A percentile compares a stretch with the other conserved stretches of the same genome.
Evolutionary conservation across 2,329 filamentous ascomycete genomes (phyloP).

Genomic region (Fusarium sp.): DNA sequence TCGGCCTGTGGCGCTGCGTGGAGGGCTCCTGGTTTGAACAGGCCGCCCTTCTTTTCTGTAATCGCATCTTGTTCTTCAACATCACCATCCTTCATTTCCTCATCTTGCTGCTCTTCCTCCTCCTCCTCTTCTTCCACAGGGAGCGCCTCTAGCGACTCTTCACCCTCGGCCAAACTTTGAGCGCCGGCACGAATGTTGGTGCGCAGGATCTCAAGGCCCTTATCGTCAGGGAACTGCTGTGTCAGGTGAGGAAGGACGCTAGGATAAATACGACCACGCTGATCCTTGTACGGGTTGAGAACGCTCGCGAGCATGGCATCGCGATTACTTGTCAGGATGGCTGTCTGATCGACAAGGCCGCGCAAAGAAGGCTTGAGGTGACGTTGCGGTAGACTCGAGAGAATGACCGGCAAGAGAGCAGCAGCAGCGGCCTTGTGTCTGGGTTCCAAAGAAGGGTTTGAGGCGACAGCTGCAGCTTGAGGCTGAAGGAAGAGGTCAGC

Average conservation of each 20-base stretch:
- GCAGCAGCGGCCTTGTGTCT: slow-evolving; percentile 66
- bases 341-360: slow-evolving; percentile 80
- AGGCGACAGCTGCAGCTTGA: slow-evolving; percentile 46
- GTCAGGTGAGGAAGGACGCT: slow-evolving; percentile 84
- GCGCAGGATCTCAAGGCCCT: slow-evolving; percentile 75
- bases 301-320: slow-evolving; percentile 83
- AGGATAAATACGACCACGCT: slow-evolving; percentile 69
- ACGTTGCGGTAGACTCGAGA: slow-evolving; percentile 71
- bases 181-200: slow-evolving; percentile 62
- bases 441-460: slow-evolving; percentile 50
- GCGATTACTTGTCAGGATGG: slow-evolving; percentile 74
- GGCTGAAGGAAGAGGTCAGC: slow-evolving; percentile 74
- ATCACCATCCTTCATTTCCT: slow-evolving; percentile 51
- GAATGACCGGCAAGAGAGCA: slow-evolving; percentile 67
- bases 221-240: slow-evolving; percentile 68
- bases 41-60: slow-evolving; percentile 26
- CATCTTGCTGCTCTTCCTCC: slow-evolving; percentile 51
- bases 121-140: slow-evolving; percentile 44
- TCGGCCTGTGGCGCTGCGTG: slow-evolving; percentile 34
- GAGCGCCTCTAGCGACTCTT: slow-evolving; percentile 37
- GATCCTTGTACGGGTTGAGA: slow-evolving; percentile 75
- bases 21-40: slow-evolving; percentile 37
- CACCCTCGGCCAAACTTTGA: slow-evolving; percentile 36
- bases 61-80: slow-evolving; percentile 49
- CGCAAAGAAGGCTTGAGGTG: slow-evolving; percentile 76